Conservation (phyloP, 345 rosid species). For the Physaria fendleri region DNA sequence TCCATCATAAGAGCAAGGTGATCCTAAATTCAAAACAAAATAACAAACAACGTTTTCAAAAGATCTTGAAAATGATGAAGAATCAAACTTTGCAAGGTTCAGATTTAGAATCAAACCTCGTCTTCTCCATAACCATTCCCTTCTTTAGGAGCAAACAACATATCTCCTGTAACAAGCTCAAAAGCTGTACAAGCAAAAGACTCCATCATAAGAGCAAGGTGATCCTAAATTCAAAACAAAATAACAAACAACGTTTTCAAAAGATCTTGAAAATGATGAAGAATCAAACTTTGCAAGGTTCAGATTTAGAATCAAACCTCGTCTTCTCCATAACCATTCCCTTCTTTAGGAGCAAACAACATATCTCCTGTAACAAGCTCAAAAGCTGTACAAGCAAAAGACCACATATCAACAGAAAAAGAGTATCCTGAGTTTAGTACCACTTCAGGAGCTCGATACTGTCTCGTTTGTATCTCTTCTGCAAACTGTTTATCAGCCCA, state of each 20-base stretch:
- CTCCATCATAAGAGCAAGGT: slow-evolving; percentile 87
- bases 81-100: too few species aligned
- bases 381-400: slow-evolving; percentile 95
- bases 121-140: slow-evolving; percentile 84
- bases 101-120: slow-evolving; percentile 50
- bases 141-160: slow-evolving; percentile 83
- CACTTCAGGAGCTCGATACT: slow-evolving; percentile 97
- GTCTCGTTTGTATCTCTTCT: slow-evolving; percentile 93
- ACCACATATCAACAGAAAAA: slow-evolving; percentile 93
- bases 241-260: not conserved
- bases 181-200: slow-evolving; percentile 98
- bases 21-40: slow-evolving; percentile 53
- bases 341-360: slow-evolving; percentile 84
- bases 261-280: too few species aligned
- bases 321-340: slow-evolving; percentile 78
- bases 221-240: slow-evolving; percentile 50
- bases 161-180: slow-evolving; percentile 98
- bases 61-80: too few species aligned
- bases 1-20: slow-evolving; percentile 99
- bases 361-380: slow-evolving; percentile 99
- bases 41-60: not conserved
- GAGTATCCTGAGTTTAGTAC: slow-evolving; percentile 70
- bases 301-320: slow-evolving; percentile 50
- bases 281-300: too few species aligned
- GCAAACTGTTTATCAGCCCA: slow-evolving; percentile 84